These are phyloP conservation scores for Chaetomium tenue DNA, from an alignment of 495 filamentous ascomycete species.

Conservation along the genomic window DNA sequence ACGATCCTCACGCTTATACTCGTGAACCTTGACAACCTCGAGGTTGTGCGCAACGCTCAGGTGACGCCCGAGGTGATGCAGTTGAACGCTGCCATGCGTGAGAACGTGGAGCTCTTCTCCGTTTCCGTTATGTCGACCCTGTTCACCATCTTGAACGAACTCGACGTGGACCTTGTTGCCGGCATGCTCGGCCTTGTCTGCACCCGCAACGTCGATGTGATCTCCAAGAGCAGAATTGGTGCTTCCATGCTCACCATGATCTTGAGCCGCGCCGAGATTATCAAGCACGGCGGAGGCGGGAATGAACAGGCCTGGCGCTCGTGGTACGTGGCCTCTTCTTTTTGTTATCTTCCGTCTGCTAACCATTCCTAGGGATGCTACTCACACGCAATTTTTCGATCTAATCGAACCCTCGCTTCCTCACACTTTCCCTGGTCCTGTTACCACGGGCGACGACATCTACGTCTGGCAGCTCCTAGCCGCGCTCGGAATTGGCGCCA, in stretches of 20 bases:
- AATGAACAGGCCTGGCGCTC: constrained; percentile 73
- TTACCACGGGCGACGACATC: constrained; percentile 79
- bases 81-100: constrained; percentile 68
- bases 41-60: constrained; percentile 79
- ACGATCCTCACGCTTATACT: constrained; percentile 94
- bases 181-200: constrained; percentile 83
- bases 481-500: constrained; percentile 87
- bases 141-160: constrained; percentile 84
- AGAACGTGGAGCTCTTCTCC: constrained; percentile 89
- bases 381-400: constrained; percentile 86
- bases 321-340: constrained; percentile 58
- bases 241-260: constrained; percentile 92
- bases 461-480: constrained; percentile 98
- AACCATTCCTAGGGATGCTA: constrained; percentile 46
- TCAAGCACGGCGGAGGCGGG: constrained; percentile 71
- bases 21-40: constrained; percentile 86
- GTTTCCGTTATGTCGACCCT: constrained; percentile 84
- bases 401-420: constrained; percentile 76
- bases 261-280: constrained; percentile 85
- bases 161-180: constrained; percentile 82
- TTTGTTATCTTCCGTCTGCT: constrained; percentile 9
- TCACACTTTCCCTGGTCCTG: constrained; percentile 80
- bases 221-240: constrained; percentile 81
- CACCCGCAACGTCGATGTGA: constrained; percentile 71
- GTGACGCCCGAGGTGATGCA: constrained; percentile 65